These are phyloP conservation scores for Rhodocollybia butyracea DNA, from an alignment of 768 basidiomycete genomes.

Conservation along the genomic window DNA sequence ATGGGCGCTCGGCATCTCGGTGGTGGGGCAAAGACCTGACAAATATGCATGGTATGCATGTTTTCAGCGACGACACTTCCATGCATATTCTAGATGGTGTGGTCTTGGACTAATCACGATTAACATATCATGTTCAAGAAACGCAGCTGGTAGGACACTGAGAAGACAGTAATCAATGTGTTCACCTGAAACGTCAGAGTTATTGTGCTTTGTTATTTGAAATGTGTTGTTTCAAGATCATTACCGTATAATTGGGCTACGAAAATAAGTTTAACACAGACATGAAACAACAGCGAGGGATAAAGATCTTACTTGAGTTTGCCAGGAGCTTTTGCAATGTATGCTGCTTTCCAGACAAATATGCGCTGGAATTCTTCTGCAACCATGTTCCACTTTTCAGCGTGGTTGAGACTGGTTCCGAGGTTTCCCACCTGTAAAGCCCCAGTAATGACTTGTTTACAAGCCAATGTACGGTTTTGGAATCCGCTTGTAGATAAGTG, in stretches of 20 bases:
- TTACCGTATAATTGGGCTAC: constrained; percentile 45
- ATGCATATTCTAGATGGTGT: constrained; percentile 18
- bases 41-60: constrained; percentile 54
- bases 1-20: constrained; percentile 23
- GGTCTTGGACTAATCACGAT: constrained; percentile 65
- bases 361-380: constrained; percentile 56
- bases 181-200: constrained; percentile 50
- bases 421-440: too few species aligned
- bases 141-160: constrained; percentile 84
- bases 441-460: too few species aligned
- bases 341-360: constrained; percentile 65
- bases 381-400: constrained; percentile 59
- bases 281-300: not conserved
- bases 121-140: constrained; percentile 77
- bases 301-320: constrained; percentile 62
- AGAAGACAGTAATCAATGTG: constrained; percentile 85
- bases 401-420: constrained; percentile 52
- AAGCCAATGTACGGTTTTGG: too few species aligned
- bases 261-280: not conserved
- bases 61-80: constrained; percentile 66
- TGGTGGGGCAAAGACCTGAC: constrained; percentile 56
- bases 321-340: constrained; percentile 76
- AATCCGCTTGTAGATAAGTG: too few species aligned
- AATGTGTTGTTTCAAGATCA: constrained; percentile 1
- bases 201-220: not conserved